Percentiles rank a stretch among this genome's conserved stretches.
These are phyloP conservation scores for Leersia perrieri DNA, from an alignment of 176 grass and related monocot genomes.

Conservation along the genomic window DNA sequence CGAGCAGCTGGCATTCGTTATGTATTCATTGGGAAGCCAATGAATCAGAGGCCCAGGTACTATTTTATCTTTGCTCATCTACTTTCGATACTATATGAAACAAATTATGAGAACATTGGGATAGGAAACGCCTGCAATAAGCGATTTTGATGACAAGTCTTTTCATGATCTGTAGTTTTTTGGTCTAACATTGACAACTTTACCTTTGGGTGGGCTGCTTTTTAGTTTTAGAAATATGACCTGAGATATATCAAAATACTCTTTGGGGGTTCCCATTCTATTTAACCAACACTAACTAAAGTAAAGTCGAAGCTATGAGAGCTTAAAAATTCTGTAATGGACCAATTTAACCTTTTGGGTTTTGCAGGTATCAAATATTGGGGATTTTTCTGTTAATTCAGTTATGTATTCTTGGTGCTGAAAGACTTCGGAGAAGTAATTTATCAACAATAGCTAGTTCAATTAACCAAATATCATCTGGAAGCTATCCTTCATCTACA, in stretches of 20 bases:
- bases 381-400: conserved; percentile 93
- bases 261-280: no score
- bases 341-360: conserved; percentile 12
- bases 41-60: conserved; percentile 96
- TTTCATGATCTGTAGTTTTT: not conserved
- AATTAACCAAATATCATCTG: conserved; percentile 65
- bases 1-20: conserved; percentile 90
- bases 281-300: no score
- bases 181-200: not conserved
- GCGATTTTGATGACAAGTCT: not conserved
- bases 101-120: not conserved
- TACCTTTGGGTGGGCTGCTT: no score
- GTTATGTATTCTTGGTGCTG: conserved; percentile 89
- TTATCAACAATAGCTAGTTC: conserved; percentile 87
- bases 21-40: conserved; percentile 95
- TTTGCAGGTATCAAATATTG: conserved; percentile 94
- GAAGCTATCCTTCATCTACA: conserved; percentile 52
- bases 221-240: no score
- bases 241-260: no score
- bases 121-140: not conserved
- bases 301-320: no score
- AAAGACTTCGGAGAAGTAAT: conserved; percentile 87
- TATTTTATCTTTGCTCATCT: conserved; percentile 14
- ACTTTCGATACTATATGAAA: not conserved
- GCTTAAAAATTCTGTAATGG: conserved; percentile 6